Base-by-base conservation (phyloP, 2,329 filamentous ascomycete genomes). In the Nemania diffusa region DNA sequence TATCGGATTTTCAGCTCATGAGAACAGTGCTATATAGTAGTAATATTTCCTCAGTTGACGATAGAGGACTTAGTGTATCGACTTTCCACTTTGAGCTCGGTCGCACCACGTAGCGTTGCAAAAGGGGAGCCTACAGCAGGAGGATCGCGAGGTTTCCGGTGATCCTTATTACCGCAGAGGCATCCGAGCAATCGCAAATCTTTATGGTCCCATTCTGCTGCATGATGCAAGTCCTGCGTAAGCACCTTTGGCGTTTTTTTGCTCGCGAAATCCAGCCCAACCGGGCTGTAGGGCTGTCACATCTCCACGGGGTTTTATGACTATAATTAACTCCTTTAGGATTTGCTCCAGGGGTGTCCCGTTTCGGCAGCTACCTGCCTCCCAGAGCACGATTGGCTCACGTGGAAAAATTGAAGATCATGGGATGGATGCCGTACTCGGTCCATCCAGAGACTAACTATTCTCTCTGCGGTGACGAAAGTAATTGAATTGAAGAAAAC, bases 111-210 rank as follows among this genome's bases (percentile, higher is more conserved):
- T 48, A 24, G 26, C 40, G 42, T n/a, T 6, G 56, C 42, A 27
- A 2, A 13, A 58, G 42, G 27, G 37, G 11, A 32, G 56, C 40
- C 44, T 32, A 44, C 26, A 46, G 56, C 20, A 40, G 22, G 40
- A 58, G 40, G 56, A 58, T 58, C 55, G 40, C 2, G 24, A 46
- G 42, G 42, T 34, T 26, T 37, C 29, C 48, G 40, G 27, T 58
- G 56, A 58, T 58, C 56, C 40, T 34, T 48, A 58, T 58, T 48
- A n/a, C n/a, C n/a, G n/a, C n/a, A 32, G 24, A 32, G 56, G n/a
- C 4, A 17, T 17, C 40, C 20, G 9, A 48, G 27, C 40, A 58
- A 48, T 48, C 27, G 26, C 27, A 48, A 24, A 17, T 22, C 9
- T 48, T 32, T 9, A 24, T 22, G 6, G 8, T 37, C 20, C 5